phyloP scores from a whole-genome alignment of 331 rosid genomes.

The Malus hybrid region DNA sequence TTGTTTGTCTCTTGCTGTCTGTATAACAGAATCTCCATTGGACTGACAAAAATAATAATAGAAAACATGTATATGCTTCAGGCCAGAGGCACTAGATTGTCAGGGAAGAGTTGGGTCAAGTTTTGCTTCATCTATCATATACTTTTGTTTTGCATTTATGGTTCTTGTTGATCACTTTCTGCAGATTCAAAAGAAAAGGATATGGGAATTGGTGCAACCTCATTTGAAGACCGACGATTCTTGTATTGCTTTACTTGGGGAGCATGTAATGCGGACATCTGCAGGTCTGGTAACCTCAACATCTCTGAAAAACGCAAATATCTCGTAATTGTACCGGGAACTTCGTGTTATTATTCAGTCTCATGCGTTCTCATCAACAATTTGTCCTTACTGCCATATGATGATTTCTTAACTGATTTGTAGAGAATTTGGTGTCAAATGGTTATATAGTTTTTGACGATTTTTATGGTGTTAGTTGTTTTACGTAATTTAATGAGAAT shows the following conservation, averaged over 20 bases:
- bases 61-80: not conserved
- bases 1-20: not conserved
- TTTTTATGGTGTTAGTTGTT: not conserved
- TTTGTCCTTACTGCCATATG: constrained; percentile 7
- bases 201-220: constrained; percentile 74
- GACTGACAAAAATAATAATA: not conserved
- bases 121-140: not conserved
- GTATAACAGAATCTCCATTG: not conserved
- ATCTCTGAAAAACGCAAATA: constrained; percentile 56
- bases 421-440: not conserved
- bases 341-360: constrained; percentile 2
- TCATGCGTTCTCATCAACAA: not conserved
- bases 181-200: constrained; percentile 76
- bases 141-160: not conserved
- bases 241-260: constrained; percentile 50
- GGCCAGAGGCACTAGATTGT: not conserved
- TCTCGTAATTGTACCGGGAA: constrained; percentile 38
- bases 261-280: constrained; percentile 55
- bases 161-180: constrained; percentile 3
- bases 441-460: not conserved
- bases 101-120: not conserved
- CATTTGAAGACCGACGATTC: constrained; percentile 63
- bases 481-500: not conserved
- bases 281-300: constrained; percentile 44
- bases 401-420: constrained; percentile 1